Evolutionary conservation across 768 basidiomycete genomes (phyloP), one percentile per base, ranked within the genome.

Genomic region (Termitomyces sp.): DNA sequence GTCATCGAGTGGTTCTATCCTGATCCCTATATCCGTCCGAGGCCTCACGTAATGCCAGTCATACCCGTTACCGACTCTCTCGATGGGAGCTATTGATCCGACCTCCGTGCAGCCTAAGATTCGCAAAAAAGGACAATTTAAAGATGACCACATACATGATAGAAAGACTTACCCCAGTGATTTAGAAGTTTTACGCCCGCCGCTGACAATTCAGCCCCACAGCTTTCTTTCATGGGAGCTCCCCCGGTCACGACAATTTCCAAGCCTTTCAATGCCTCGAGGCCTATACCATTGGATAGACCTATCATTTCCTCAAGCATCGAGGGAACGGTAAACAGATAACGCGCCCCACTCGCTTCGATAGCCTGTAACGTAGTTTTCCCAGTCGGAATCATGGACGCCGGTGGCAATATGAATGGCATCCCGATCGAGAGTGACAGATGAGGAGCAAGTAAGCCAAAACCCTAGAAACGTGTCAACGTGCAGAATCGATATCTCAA

Each of bases 21-120:
- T 52, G 16, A 76, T 66, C 5, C 61, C 68, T 7, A 65, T 62
- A 58, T 76, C 74, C 1, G 64, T 69, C 33, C 75, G 69, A 10
- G 72, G 70, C 51, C 69, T 69, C 55, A 77, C 65, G 60, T 73
- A 75, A 51, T 67, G 73, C 69, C 73, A 73, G 58, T 77, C 72
- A 55, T 75, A 73, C 18, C 69, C 71, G 24, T 58, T 54, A 24
- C 60, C 64, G 15, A 71, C 57, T 36, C 61, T 57, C 48, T 72
- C 65, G 18, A 76, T 70, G 3, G 73, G 72, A 13, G 73, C 71
- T 22, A 76, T 73, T n/a, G 73, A 65, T 20, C 75, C 74, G 15
- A 73, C 64, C 59, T 76, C 74, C 2, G 74, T 76, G 8, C 68
- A 68, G 28, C 71, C 72, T 75, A 46, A 16, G 20, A 51, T 45